Evolutionary conservation across 768 basidiomycete species (phyloP).

Genomic region (Phaeolepiota aurea): DNA sequence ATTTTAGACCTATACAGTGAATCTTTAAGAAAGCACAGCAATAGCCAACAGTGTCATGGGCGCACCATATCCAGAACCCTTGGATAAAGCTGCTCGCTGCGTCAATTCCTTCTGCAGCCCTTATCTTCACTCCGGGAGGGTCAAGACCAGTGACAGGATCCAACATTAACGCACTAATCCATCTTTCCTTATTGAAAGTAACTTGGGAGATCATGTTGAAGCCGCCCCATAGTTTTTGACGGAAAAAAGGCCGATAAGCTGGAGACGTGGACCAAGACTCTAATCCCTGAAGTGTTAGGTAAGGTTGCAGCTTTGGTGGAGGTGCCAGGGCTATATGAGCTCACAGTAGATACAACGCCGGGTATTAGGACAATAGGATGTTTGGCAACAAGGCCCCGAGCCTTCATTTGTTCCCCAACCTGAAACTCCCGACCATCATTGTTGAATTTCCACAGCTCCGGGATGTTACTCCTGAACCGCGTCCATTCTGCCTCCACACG

Average conservation of each 20-base stretch:
- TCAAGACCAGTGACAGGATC: slow-evolving; percentile 91
- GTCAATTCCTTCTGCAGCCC: slow-evolving; percentile 89
- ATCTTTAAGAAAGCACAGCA: too few species aligned
- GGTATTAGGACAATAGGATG: slow-evolving; percentile 84
- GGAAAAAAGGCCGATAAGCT: slow-evolving; percentile 82
- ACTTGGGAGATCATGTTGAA: slow-evolving; percentile 79
- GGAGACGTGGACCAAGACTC: slow-evolving; percentile 92
- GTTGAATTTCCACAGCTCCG: slow-evolving; percentile 77
- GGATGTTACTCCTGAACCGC: slow-evolving; percentile 56
- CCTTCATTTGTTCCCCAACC: slow-evolving; percentile 62
- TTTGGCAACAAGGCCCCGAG: slow-evolving; percentile 55
- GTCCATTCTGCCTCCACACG: slow-evolving; percentile 68
- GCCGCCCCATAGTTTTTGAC: slow-evolving; percentile 80
- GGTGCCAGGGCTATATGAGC: slow-evolving; percentile 9
- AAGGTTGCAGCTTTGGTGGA: not conserved
- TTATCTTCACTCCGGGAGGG: slow-evolving; percentile 74
- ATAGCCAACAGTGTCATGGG: too few species aligned
- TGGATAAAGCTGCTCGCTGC: slow-evolving; percentile 81
- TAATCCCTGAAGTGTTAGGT: slow-evolving; percentile 59
- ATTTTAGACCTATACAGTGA: slow-evolving; percentile 65
- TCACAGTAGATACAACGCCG: slow-evolving; percentile 81
- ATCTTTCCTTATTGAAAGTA: slow-evolving; percentile 77
- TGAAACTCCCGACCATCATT: slow-evolving; percentile 76
- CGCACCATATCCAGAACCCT: slow-evolving; percentile 96
- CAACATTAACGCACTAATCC: slow-evolving; percentile 87